Conservation (phyloP, 768 basidiomycete genomes). For the Cytidiella melzeri region DNA sequence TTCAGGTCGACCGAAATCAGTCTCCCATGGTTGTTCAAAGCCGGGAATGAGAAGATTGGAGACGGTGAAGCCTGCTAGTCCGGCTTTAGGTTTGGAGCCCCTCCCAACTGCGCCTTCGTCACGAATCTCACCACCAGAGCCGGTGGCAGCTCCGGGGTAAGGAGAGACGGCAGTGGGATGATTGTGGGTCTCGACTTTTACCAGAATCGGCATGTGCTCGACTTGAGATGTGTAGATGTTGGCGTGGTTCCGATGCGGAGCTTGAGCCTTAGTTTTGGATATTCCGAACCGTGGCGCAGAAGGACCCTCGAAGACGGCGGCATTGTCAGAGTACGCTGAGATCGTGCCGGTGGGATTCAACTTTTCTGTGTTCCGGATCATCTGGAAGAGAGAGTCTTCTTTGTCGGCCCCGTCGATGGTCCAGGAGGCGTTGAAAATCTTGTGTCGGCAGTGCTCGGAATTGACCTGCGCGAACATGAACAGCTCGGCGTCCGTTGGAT, state of each 20-base stretch:
- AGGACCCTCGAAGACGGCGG: slow-evolving; percentile 85
- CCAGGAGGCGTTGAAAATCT: slow-evolving; percentile 99
- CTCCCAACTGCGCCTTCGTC: slow-evolving; percentile 96
- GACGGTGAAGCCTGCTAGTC: slow-evolving; percentile 86
- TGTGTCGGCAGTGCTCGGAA: slow-evolving; percentile 99
- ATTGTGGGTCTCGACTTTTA: slow-evolving; percentile 99
- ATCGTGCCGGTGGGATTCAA: slow-evolving; percentile 72
- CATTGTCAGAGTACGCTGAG: slow-evolving; percentile 97
- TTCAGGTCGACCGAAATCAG: slow-evolving; percentile 80
- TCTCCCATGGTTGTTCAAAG: slow-evolving; percentile 92
- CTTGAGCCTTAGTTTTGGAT: slow-evolving; percentile 20
- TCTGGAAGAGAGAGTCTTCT: slow-evolving; percentile 80
- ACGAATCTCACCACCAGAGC: slow-evolving; percentile 96
- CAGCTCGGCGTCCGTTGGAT: slow-evolving; percentile 94
- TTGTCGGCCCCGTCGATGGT: slow-evolving; percentile 66
- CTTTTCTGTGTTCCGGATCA: slow-evolving; percentile 96
- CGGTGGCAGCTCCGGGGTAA: slow-evolving; percentile 97
- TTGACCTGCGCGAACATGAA: slow-evolving; percentile 99
- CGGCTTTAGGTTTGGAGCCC: slow-evolving; percentile 95
- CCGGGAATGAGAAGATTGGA: slow-evolving; percentile 92
- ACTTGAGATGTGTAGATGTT: slow-evolving; percentile 47
- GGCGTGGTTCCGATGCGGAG: slow-evolving; percentile 14
- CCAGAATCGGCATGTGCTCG: slow-evolving; percentile 82
- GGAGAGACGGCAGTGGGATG: slow-evolving; percentile 98
- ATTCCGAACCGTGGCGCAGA: slow-evolving; percentile 69